These are phyloP conservation scores for Arthrinium puccinioides DNA, from an alignment of 2,329 filamentous ascomycete genomes.

Conservation along the genomic window DNA sequence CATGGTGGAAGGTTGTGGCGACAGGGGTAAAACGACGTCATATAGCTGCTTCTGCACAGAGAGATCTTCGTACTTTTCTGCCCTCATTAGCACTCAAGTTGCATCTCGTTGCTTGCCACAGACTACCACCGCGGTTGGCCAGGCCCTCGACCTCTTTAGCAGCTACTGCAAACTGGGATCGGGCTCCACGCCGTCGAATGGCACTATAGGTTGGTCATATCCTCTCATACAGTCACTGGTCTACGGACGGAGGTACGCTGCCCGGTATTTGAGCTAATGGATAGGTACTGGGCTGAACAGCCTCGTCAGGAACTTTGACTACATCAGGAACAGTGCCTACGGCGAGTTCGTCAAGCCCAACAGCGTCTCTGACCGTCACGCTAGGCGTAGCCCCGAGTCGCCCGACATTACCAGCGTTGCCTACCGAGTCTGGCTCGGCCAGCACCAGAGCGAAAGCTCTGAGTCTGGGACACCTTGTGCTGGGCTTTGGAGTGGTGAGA, in stretches of 20 bases:
- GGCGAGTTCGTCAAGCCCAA: neutral
- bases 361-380: neutral
- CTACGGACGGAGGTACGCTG: no score
- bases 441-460: neutral
- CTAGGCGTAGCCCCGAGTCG: neutral
- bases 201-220: neutral
- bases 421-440: neutral
- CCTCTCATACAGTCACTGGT: neutral
- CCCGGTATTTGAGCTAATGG: no score
- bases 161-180: neutral
- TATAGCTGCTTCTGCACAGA: conserved; percentile 3
- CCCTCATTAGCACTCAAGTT: conserved; percentile 1
- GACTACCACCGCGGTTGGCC: neutral
- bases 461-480: neutral
- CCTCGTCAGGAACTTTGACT: neutral
- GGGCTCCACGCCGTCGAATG: neutral
- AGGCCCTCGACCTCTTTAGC: neutral
- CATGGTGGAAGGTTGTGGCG: neutral
- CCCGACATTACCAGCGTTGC: neutral
- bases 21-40: neutral
- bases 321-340: neutral
- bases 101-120: neutral
- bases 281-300: neutral
- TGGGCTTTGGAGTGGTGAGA: neutral
- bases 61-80: neutral